A percentile compares a stretch with the other conserved stretches of the same genome.
Evolutionary conservation across 768 basidiomycete genomes (phyloP).

Genomic region (Crepidotus variabilis): DNA sequence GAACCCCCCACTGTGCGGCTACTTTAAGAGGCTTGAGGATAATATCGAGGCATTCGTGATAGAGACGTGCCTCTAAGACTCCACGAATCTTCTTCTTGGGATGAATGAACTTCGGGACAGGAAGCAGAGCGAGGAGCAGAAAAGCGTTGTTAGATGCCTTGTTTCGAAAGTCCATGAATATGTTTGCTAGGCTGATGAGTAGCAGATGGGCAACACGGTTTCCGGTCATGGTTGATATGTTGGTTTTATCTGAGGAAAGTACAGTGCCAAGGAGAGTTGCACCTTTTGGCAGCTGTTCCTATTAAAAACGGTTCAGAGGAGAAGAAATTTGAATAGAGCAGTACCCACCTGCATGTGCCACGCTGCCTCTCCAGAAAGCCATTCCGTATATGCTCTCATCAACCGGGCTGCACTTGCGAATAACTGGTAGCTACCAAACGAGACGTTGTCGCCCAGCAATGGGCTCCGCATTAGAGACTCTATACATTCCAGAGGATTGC

Average conservation of each 20-base stretch:
- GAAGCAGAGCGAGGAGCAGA: conserved; percentile 23
- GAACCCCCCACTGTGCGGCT: conserved; percentile 21
- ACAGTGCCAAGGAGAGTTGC: conserved; percentile 26
- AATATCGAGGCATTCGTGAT: conserved; percentile 26
- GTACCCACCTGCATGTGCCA: conserved; percentile 20
- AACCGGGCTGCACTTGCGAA: conserved; percentile 8
- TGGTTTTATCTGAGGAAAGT: conserved; percentile 28
- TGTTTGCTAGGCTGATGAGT: conserved; percentile 27
- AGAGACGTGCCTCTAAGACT: conserved; percentile 22
- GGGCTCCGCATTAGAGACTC: conserved; percentile 22
- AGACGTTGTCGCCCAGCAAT: conserved; percentile 19
- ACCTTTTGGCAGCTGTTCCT: conserved; percentile 17
- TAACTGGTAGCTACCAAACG: conserved; percentile 12
- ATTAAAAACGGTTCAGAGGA: neutral
- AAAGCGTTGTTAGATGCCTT: conserved; percentile 29
- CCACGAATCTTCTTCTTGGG: conserved; percentile 16
- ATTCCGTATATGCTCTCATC: conserved; percentile 15
- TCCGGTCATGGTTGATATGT: conserved; percentile 26
- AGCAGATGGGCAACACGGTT: conserved; percentile 27
- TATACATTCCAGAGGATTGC: conserved; percentile 23
- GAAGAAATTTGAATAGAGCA: neutral
- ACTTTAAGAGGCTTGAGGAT: conserved; percentile 24
- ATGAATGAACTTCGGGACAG: conserved; percentile 26
- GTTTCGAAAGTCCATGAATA: conserved; percentile 22
- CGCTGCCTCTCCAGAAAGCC: conserved; percentile 16